phyloP scores from a whole-genome alignment of 805 yeast species.

The Grigorovia yakushimaensis region DNA sequence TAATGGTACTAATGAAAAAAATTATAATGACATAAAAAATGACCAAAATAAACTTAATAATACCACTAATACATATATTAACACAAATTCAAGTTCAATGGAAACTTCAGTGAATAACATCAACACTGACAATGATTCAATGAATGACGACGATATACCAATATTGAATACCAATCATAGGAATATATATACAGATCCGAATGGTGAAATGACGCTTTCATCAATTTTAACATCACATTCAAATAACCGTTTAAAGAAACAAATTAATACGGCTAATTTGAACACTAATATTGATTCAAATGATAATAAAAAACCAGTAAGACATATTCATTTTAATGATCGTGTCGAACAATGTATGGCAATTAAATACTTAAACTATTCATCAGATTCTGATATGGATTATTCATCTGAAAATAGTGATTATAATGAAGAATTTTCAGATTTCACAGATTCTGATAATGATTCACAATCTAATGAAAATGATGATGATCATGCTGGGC shows the following conservation, averaged over 20 bases:
- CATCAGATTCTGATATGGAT: slow-evolving; percentile 15
- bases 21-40: neutral
- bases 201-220: slow-evolving; percentile 1
- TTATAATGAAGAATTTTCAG: slow-evolving; percentile 2
- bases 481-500: slow-evolving; percentile 27
- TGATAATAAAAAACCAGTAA: slow-evolving; percentile 9
- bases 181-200: neutral
- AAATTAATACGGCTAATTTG: neutral
- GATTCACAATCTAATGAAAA: slow-evolving; percentile 17
- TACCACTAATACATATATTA: too few species aligned
- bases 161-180: slow-evolving; percentile 1
- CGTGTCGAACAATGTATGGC: slow-evolving; percentile 93
- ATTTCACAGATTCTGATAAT: slow-evolving; percentile 2
- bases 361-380: slow-evolving; percentile 29
- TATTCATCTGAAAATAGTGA: slow-evolving; percentile 6
- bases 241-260: slow-evolving; percentile 1
- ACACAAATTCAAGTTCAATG: neutral
- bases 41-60: neutral
- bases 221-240: slow-evolving; percentile 14
- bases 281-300: slow-evolving; percentile 1
- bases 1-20: neutral
- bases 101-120: neutral
- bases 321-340: slow-evolving; percentile 88
- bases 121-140: neutral
- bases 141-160: neutral